Evolutionary conservation across 768 basidiomycete species (phyloP), one percentile per base, ranked within the genome.

Genomic region (Dictyophora rubrovolvata): DNA sequence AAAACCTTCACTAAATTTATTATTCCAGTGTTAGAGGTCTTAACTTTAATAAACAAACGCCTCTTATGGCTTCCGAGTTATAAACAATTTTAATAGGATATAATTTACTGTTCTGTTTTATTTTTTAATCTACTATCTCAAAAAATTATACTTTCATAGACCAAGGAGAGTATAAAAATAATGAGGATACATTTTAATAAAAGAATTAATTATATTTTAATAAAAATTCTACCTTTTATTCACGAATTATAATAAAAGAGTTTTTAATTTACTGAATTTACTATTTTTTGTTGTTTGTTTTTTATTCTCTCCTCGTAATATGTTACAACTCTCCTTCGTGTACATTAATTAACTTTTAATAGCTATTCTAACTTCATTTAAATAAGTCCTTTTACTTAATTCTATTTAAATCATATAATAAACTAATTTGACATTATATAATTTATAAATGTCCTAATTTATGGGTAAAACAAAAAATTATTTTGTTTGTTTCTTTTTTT

Each of bases 381-480:
- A 51, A 51, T n/a, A n/a, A n/a, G n/a, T n/a, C n/a, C n/a, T 51
- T 51, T 21, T 21, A 21, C 7, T 16, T 33, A 53, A 57, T 37
- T 23, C 56, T 36, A 55, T 59, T 4, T 60, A 55, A 12, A 59
- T 53, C 20, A 55, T 34, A 55, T 58, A 55, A 60, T 16, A 59
- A 55, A 48, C 53, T 53, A 59, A 55, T 59, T 59, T 59, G 33
- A 59, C 20, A 22, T 59, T 21, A 20, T 33, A 58, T 34, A 59
- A 21, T 54, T 60, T 59, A 57, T 55, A 60, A 59, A 55, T 22
- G 20, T 56, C n/a, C n/a, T n/a, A n/a, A n/a, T n/a, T n/a, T n/a
- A n/a, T n/a, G n/a, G n/a, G n/a, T n/a, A n/a, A n/a, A n/a, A n/a
- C n/a, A n/a, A n/a, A n/a, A n/a, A n/a, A n/a, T n/a, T n/a, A n/a